phyloP scores from a whole-genome alignment of 495 filamentous ascomycete species.

The Letharia columbiana region DNA sequence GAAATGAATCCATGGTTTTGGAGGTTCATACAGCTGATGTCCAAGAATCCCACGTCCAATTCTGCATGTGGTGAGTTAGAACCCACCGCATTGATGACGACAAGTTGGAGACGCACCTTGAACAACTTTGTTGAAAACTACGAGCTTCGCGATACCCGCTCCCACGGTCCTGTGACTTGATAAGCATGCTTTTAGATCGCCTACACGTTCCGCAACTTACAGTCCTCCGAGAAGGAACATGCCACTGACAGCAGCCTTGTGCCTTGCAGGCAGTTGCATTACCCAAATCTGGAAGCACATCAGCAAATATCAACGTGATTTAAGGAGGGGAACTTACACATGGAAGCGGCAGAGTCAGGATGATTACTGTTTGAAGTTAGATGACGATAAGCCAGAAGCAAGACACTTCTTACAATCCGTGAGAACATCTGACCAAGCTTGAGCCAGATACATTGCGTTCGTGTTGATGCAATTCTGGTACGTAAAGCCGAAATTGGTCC shows the following conservation, averaged over 20 bases:
- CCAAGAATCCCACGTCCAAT: not conserved
- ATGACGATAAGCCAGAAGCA: not conserved
- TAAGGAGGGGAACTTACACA: not conserved
- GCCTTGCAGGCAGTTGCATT: not conserved
- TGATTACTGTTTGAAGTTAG: not conserved
- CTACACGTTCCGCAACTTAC: not conserved
- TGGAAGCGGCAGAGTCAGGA: not conserved
- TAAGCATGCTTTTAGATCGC: not conserved
- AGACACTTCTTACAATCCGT: not conserved
- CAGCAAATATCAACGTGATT: not conserved
- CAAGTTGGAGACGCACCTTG: not conserved
- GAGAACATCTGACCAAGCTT: conserved; percentile 12
- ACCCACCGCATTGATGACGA: no score
- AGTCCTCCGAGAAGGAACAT: conserved; percentile 1
- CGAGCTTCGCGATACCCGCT: not conserved
- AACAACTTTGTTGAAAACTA: not conserved
- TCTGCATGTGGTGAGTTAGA: not conserved
- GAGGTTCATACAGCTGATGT: not conserved
- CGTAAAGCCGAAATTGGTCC: not conserved
- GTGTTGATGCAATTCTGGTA: not conserved
- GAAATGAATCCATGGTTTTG: not conserved
- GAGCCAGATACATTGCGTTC: conserved; percentile 2
- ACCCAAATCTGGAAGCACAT: not conserved
- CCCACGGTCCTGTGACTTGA: not conserved
- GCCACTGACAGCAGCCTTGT: not conserved